A percentile compares a stretch with the other conserved stretches of the same genome.
Evolutionary conservation across 2,329 filamentous ascomycete genomes (phyloP).

Genomic region (Hymenoscyphus linearis): DNA sequence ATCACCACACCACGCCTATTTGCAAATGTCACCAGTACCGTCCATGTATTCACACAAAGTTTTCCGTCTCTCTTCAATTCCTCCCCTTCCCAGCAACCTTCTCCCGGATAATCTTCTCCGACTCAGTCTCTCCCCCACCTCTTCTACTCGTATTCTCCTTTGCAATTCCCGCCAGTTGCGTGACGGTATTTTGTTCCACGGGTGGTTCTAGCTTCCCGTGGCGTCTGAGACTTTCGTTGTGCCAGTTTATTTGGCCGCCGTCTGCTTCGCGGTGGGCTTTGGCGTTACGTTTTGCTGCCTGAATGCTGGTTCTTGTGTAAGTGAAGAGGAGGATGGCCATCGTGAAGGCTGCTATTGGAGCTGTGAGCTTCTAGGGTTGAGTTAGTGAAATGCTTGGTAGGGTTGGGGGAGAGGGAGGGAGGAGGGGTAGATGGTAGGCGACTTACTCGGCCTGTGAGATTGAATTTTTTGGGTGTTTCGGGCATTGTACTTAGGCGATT

Average conservation of each 20-base stretch:
- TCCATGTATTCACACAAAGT: not conserved
- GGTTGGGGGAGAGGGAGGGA: not conserved
- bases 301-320: slow-evolving; percentile 61
- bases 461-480: slow-evolving; percentile 20
- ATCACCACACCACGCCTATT: slow-evolving; percentile 7
- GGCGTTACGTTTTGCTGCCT: slow-evolving; percentile 61
- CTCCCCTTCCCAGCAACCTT: slow-evolving; percentile 9
- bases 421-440: not conserved
- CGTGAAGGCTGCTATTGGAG: slow-evolving; percentile 47
- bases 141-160: slow-evolving; percentile 15
- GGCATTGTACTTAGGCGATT: slow-evolving; percentile 1
- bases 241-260: slow-evolving; percentile 48
- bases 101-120: slow-evolving; percentile 22
- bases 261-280: slow-evolving; percentile 52
- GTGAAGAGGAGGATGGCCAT: slow-evolving; percentile 49
- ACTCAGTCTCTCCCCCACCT: slow-evolving; percentile 19
- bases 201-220: slow-evolving; percentile 44
- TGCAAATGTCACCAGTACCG: not conserved
- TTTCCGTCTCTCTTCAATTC: not conserved
- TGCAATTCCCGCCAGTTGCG: slow-evolving; percentile 24
- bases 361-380: slow-evolving; percentile 34
- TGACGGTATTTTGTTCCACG: slow-evolving; percentile 31
- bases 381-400: not conserved
- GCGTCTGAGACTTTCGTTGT: slow-evolving; percentile 48
- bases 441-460: slow-evolving; percentile 25